These are phyloP conservation scores for Porogramme epimiltina DNA, from an alignment of 1,284 basidiomycete genomes.

Conservation along the genomic window DNA sequence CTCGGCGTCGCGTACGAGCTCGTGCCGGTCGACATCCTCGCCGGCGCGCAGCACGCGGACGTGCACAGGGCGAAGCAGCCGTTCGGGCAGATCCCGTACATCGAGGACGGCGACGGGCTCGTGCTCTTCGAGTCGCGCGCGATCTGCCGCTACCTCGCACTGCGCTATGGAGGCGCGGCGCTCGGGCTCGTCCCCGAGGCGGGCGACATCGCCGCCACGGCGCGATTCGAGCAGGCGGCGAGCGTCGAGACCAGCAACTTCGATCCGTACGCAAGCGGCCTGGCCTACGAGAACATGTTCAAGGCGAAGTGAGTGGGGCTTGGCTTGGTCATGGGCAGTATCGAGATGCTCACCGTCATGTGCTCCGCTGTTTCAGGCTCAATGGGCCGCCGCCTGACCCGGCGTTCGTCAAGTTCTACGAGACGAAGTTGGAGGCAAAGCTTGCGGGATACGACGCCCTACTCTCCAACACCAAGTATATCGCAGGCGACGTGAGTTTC, in stretches of 20 bases:
- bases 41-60: slow-evolving; percentile 49
- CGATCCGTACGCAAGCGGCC: slow-evolving; percentile 41
- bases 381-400: slow-evolving; percentile 3
- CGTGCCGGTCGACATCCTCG: slow-evolving; percentile 41
- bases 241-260: slow-evolving; percentile 56
- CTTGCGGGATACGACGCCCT: slow-evolving; percentile 50
- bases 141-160: slow-evolving; percentile 50
- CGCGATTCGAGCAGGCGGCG: slow-evolving; percentile 57
- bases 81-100: slow-evolving; percentile 69
- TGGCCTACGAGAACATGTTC: slow-evolving; percentile 48
- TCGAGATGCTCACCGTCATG: neutral
- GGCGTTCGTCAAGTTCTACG: slow-evolving; percentile 11
- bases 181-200: slow-evolving; percentile 32
- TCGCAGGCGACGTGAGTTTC: slow-evolving; percentile 46
- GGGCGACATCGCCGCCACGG: slow-evolving; percentile 37
- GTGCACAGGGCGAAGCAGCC: slow-evolving; percentile 54
- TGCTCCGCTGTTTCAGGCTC: neutral
- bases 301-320: slow-evolving; percentile 27
- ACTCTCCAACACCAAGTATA: slow-evolving; percentile 44
- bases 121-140: slow-evolving; percentile 54
- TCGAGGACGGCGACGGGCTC: slow-evolving; percentile 47
- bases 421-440: slow-evolving; percentile 33
- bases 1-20: slow-evolving; percentile 54
- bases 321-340: neutral
- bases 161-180: slow-evolving; percentile 43